Evolutionary conservation across 306 rosid species (phyloP).

Genomic region (Vigna reflexopilosa): DNA sequence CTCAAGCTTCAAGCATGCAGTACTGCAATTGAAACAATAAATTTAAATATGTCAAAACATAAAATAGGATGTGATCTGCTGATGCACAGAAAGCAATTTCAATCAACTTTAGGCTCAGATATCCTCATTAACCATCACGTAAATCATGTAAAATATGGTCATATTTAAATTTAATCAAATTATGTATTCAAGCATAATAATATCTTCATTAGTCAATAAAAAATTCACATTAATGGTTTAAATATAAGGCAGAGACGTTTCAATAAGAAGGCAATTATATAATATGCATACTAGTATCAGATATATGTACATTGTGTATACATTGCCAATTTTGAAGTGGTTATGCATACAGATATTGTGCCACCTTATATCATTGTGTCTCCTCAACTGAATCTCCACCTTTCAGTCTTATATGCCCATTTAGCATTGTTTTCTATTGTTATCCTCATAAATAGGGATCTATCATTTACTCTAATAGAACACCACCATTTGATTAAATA

Average conservation of each 20-base stretch:
- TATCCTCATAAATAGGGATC: background rate
- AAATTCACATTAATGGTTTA: background rate
- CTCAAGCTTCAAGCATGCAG: slow-evolving; percentile 85
- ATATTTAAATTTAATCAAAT: too few relatives aligned
- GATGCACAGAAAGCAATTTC: background rate
- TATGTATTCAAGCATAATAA: background rate
- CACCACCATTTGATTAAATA: background rate
- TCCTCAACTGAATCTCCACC: slow-evolving; percentile 4
- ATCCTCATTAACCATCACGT: slow-evolving; percentile 13
- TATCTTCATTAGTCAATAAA: background rate
- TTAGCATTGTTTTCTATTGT: background rate
- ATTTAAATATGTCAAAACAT: background rate
- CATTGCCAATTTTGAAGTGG: background rate
- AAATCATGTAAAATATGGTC: background rate
- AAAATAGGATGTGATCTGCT: background rate
- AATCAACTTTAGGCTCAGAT: slow-evolving; percentile 2
- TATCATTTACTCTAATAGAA: background rate
- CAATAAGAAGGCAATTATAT: background rate
- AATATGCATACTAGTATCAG: background rate
- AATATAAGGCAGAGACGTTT: background rate
- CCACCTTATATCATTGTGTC: background rate
- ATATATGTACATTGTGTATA: background rate
- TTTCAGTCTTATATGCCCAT: background rate
- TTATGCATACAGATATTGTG: background rate
- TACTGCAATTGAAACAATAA: slow-evolving; percentile 53